Percentiles rank a stretch among this genome's conserved stretches.
Evolutionary conservation across 257 asterid genomes (phyloP).

Genomic region (Salvia hispanica): DNA sequence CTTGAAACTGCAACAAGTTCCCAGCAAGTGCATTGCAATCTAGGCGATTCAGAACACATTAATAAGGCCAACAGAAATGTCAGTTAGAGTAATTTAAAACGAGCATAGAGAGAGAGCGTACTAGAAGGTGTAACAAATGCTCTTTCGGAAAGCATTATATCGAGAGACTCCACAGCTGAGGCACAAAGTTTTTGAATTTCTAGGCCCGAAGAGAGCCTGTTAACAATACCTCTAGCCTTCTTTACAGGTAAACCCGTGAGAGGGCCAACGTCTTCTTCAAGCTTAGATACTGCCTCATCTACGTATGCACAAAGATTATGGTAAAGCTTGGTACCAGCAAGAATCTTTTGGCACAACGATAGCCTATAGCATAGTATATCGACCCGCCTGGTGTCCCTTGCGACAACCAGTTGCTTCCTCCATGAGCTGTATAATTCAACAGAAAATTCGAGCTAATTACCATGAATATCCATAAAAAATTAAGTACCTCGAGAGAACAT

Average conservation of each 20-base stretch:
- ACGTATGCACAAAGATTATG: constrained; percentile 46
- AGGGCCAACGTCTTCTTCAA: constrained; percentile 90
- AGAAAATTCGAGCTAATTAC: too few relatives aligned
- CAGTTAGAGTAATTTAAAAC: neutral
- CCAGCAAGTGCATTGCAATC: constrained; percentile 44
- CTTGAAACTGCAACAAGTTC: constrained; percentile 59
- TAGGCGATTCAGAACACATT: constrained; percentile 36
- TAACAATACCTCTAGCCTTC: constrained; percentile 95
- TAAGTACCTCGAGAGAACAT: constrained; percentile 1
- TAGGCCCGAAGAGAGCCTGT: constrained; percentile 86
- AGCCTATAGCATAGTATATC: constrained; percentile 89
- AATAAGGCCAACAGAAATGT: neutral
- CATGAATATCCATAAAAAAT: too few relatives aligned
- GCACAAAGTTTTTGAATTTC: constrained; percentile 81
- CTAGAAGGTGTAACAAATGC: constrained; percentile 46
- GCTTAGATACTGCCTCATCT: constrained; percentile 65
- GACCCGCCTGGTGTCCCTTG: constrained; percentile 91
- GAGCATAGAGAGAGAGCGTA: constrained; percentile 28
- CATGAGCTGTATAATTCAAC: constrained; percentile 58
- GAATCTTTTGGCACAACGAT: constrained; percentile 81
- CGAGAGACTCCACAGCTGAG: constrained; percentile 67
- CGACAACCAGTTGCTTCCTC: constrained; percentile 80
- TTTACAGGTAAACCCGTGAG: constrained; percentile 88
- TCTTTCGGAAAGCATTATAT: constrained; percentile 49
- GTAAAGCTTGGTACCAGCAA: constrained; percentile 59